Base-by-base conservation (phyloP, 2,329 filamentous ascomycete species). In the Clonostachys solani region DNA sequence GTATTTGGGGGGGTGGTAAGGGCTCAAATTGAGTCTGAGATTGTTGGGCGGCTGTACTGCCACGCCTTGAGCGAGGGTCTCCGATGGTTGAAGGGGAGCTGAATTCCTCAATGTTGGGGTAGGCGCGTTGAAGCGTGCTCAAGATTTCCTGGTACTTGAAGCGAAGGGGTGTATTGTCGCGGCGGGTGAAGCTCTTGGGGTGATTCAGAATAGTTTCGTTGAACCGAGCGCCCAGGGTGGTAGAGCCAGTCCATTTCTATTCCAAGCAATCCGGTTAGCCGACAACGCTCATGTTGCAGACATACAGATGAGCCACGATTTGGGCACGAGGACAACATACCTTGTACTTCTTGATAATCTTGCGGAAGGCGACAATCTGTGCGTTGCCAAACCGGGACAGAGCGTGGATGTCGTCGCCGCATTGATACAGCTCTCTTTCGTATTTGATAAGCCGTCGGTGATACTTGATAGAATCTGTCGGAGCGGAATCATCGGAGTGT, bases 301-400 rank as follows among this genome's bases (percentile, higher is more conserved):
- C 36, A 38, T 38, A 38, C 15, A 38, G 6, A 4, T 38, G 15
- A n/a, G 15, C 17, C 36, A 38, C 15, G 17, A 18, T n/a, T n/a
- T 2, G 12, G 8, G 12, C 36, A n/a, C 17, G 36, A n/a, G 15
- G 3, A 12, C 36, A n/a, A 48, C 68, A n/a, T 67, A 81, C 80
- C 72, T 75, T 79, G 67, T 94, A 92, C 62, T 95, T 95, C 63
- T 92, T 94, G 34, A 92, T 71, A 36, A 95, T 84, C 67, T 95
- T 95, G 47, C 81, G 80, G 57, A 95, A 92, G 5, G 86, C 89
- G 5, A 85, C 80, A 10, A 84, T 75, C 60, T 95, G 89, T 3
- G 86, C 86, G 49, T 79, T 76, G 52, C 85, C 80, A 56, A 92
- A 95, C 40, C 88, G 81, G 35, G 81, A 78, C 6, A 94, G 72